Base-by-base conservation (phyloP, 2,329 filamentous ascomycete species). In the Pseudogymnoascus sp. region DNA sequence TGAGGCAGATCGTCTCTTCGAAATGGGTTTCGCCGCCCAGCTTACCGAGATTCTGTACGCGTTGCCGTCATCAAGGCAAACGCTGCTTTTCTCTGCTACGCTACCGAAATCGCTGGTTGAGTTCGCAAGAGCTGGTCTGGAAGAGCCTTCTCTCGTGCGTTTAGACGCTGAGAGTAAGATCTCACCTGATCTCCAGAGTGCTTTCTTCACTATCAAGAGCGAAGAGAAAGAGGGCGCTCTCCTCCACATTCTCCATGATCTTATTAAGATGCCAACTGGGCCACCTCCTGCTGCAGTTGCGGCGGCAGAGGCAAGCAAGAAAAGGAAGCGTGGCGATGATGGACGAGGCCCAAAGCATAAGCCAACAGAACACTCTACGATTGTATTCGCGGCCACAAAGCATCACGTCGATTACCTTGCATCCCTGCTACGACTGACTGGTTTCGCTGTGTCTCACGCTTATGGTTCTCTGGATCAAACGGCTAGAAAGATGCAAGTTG, bases 11-110 rank as follows among this genome's bases (percentile, higher is more conserved):
- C 85, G 95, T 63, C 81, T 99, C 19, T 99, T 99, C 76, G 95
- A 99, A 74, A 97, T 99, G 93, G 96, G 95, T 70, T 99, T 99
- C 74, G 92, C 93, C 4, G 87, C 90, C 3, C 95, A 99, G 73
- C 80, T 99, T 69, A 89, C 90, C 0, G 95, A 99, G 74, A 98
- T 98, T 80, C 79, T 99, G 62, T 87, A 96, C 73, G 90, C 92
- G 0, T 79, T 99, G 14, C 95, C 96, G 0, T 80, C 85, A 0
- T 90, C 88, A 23, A 84, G 96, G 65, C 95, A 99, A 74, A 99
- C 93, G 2, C 79, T 98, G 6, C 81, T 99, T 1, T 99, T 99
- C 76, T 99, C 95, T 36, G 95, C 95, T 0, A 99, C 95, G 0
- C 80, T 99, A 19, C 95, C 95, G 1, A 93, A 93, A 64, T 96